Percentiles rank a stretch among this genome's conserved stretches.
Evolutionary conservation across 306 rosid genomes (phyloP).

Genomic region (Datisca glomerata): DNA sequence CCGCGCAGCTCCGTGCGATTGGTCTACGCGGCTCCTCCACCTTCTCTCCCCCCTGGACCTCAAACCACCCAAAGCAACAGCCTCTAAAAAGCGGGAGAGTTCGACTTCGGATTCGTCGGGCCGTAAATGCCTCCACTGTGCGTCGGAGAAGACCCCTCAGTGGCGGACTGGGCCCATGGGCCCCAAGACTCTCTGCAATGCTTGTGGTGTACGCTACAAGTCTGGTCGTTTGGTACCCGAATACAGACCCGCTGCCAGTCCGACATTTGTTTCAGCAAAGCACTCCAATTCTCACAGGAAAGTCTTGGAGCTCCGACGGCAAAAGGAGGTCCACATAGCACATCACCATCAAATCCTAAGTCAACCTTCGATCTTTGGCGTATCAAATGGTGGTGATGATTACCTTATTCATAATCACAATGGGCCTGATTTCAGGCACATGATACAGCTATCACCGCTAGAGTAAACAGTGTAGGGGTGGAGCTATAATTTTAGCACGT

Average conservation of each 20-base stretch:
- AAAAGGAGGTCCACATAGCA: slow-evolving; percentile 34
- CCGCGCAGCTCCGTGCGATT: slow-evolving; percentile 88
- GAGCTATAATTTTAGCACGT: no score
- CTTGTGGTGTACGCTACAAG: slow-evolving; percentile 61
- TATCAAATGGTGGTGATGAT: slow-evolving; percentile 53
- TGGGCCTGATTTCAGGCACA: slow-evolving; percentile 54
- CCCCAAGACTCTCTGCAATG: slow-evolving; percentile 61
- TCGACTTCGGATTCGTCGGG: slow-evolving; percentile 25
- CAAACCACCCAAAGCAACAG: slow-evolving; percentile 4
- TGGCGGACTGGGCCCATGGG: slow-evolving; percentile 79
- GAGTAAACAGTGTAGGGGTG: slow-evolving; percentile 31
- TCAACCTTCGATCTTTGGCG: slow-evolving; percentile 46
- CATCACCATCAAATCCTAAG: slow-evolving; percentile 31
- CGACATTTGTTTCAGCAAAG: slow-evolving; percentile 41
- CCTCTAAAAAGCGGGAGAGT: slow-evolving; percentile 8
- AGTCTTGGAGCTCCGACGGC: slow-evolving; percentile 58
- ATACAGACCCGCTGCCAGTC: slow-evolving; percentile 65
- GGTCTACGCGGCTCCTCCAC: slow-evolving; percentile 95
- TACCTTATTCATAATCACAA: slow-evolving; percentile 40
- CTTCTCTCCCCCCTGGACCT: slow-evolving; percentile 21
- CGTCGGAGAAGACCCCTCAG: slow-evolving; percentile 58
- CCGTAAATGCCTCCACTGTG: slow-evolving; percentile 54
- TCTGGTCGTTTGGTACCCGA: slow-evolving; percentile 60
- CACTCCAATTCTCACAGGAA: slow-evolving; percentile 70
- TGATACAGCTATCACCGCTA: slow-evolving; percentile 43